Conservation (phyloP, 2,329 filamentous ascomycete species). For the Curvularia verruculosa region DNA sequence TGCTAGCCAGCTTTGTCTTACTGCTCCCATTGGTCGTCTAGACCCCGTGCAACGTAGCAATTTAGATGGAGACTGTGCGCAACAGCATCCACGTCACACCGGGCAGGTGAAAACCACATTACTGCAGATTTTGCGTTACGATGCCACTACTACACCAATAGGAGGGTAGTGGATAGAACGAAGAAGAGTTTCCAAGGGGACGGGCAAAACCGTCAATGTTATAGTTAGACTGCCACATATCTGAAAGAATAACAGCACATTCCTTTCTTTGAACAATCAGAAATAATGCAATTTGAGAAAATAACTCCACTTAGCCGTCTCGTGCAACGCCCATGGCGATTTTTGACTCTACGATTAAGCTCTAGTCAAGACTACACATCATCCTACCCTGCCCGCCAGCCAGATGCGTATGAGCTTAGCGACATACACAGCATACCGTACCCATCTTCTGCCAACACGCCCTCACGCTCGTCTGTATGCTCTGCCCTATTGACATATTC, state of each 20-base stretch:
- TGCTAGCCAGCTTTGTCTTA: not conserved
- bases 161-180: not conserved
- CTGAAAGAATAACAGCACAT: not conserved
- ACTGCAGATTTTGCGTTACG: not conserved
- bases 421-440: not conserved
- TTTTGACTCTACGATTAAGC: not conserved
- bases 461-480: not conserved
- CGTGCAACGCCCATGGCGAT: not conserved
- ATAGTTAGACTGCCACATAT: not conserved
- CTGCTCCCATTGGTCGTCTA: not conserved
- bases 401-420: not conserved
- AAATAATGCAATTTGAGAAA: not conserved
- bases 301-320: not conserved
- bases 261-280: too few species aligned
- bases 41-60: not conserved
- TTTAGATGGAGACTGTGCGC: not conserved
- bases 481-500: not conserved
- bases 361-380: not conserved
- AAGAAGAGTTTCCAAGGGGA: not conserved
- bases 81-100: not conserved
- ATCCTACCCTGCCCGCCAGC: not conserved
- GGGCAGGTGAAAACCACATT: not conserved
- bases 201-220: not conserved
- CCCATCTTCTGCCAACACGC: not conserved
- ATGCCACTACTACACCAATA: not conserved